These are phyloP conservation scores for Mallotus repandus DNA, from an alignment of 441 rosid genomes.

Conservation along the genomic window DNA sequence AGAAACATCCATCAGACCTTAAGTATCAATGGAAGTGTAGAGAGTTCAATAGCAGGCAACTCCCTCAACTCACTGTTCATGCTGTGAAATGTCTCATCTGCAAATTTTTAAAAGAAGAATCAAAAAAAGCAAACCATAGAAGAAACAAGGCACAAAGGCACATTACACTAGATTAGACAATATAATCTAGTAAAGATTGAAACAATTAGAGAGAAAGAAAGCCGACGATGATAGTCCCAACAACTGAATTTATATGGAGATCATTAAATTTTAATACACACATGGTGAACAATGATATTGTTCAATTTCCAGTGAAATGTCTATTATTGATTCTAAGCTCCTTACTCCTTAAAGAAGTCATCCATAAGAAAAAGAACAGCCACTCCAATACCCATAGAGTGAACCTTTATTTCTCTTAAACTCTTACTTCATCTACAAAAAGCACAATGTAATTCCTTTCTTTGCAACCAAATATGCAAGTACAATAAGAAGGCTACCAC, in stretches of 20 bases:
- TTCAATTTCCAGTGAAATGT: neutral
- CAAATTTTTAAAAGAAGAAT: constrained; percentile 23
- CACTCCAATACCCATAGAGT: neutral
- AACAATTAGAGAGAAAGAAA: neutral
- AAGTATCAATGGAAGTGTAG: constrained; percentile 85
- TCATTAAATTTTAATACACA: neutral
- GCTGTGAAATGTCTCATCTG: constrained; percentile 86
- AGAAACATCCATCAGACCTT: constrained; percentile 55
- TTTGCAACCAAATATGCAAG: neutral
- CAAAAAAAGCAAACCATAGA: neutral
- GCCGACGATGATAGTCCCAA: neutral
- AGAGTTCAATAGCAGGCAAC: constrained; percentile 93
- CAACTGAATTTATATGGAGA: neutral
- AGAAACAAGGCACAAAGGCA: constrained; percentile 7
- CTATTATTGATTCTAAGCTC: neutral
- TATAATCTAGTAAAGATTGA: neutral
- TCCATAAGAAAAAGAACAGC: neutral
- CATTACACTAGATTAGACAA: constrained; percentile 6
- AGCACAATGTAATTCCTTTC: neutral
- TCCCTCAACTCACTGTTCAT: constrained; percentile 87
- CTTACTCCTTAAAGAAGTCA: neutral
- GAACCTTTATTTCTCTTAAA: neutral
- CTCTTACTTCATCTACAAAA: neutral
- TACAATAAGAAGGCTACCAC: neutral
- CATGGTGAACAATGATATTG: neutral